These are phyloP conservation scores for Lithocarpus polystachyus DNA, from an alignment of 306 rosid species.

Conservation along the genomic window DNA sequence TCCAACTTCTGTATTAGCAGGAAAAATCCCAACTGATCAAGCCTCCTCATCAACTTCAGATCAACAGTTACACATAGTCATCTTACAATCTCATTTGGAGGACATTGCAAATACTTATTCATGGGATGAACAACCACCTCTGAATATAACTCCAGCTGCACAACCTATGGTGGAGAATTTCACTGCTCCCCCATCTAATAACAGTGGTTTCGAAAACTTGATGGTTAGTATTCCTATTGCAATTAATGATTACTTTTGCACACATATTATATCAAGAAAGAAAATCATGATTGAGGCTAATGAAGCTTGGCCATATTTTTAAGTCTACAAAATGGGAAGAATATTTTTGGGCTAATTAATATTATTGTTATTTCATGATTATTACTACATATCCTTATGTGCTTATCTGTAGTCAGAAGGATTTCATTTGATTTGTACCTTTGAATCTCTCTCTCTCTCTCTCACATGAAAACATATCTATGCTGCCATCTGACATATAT, in stretches of 20 bases:
- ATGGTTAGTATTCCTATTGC: slow-evolving; percentile 34
- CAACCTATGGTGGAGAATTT: slow-evolving; percentile 12
- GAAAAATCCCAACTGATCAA: slow-evolving; percentile 17
- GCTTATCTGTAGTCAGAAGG: background rate
- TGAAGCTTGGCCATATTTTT: background rate
- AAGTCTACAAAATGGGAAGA: background rate
- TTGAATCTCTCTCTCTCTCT: background rate
- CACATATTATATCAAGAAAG: background rate
- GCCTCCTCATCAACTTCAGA: slow-evolving; percentile 20
- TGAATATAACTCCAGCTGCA: background rate
- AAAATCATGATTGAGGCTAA: background rate
- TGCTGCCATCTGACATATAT: background rate
- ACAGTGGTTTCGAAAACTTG: slow-evolving; percentile 10
- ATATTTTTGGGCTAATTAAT: background rate
- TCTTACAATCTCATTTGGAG: slow-evolving; percentile 13
- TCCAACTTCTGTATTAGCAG: slow-evolving; percentile 39
- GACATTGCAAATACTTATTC: slow-evolving; percentile 17
- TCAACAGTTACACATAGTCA: slow-evolving; percentile 10
- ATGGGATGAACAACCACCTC: slow-evolving; percentile 12
- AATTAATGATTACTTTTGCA: background rate
- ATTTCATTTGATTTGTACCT: background rate
- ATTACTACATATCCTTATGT: background rate
- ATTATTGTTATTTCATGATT: background rate
- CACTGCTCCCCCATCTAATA: slow-evolving; percentile 15
- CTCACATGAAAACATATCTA: background rate